These are phyloP conservation scores for Alternaria triticimaculans DNA, from an alignment of 2,329 filamentous ascomycete genomes.

Conservation along the genomic window DNA sequence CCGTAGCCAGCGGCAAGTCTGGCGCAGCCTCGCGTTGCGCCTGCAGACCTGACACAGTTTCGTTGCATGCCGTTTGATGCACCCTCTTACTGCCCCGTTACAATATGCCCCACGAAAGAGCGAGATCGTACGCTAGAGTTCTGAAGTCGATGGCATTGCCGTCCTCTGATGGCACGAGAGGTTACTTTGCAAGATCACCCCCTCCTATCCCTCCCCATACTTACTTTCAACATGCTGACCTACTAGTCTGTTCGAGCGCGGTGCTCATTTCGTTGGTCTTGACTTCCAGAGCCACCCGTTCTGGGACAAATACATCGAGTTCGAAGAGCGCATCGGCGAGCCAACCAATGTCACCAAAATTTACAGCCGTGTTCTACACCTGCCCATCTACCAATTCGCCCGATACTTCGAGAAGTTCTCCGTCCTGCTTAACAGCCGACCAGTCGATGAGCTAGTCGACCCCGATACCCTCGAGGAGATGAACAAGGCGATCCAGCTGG, in stretches of 20 bases:
- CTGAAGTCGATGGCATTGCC: constrained; percentile 22
- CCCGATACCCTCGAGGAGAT: constrained; percentile 72
- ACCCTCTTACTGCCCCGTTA: constrained; percentile 50
- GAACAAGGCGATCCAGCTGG: constrained; percentile 73
- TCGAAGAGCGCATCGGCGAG: constrained; percentile 77
- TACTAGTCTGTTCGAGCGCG: constrained; percentile 87
- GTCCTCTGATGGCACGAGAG: constrained; percentile 10
- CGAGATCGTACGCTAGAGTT: constrained; percentile 9
- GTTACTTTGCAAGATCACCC: constrained; percentile 27
- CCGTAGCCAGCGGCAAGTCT: constrained; percentile 31
- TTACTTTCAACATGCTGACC: constrained; percentile 11
- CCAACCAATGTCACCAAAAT: constrained; percentile 77
- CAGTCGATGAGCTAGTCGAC: constrained; percentile 75
- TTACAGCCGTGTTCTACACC: constrained; percentile 79
- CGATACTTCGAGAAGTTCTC: constrained; percentile 94
- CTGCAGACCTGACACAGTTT: constrained; percentile 29
- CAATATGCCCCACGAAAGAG: constrained; percentile 21
- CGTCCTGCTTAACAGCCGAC: constrained; percentile 72
- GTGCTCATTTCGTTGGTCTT: constrained; percentile 80
- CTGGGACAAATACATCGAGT: constrained; percentile 99
- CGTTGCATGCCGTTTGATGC: constrained; percentile 33
- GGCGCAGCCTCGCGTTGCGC: constrained; percentile 18
- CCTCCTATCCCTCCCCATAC: neutral
- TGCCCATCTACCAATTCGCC: constrained; percentile 95
- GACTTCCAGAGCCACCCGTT: constrained; percentile 96